Base-by-base conservation (phyloP, 2,329 filamentous ascomycete species). In the Hirsutella thompsonii region DNA sequence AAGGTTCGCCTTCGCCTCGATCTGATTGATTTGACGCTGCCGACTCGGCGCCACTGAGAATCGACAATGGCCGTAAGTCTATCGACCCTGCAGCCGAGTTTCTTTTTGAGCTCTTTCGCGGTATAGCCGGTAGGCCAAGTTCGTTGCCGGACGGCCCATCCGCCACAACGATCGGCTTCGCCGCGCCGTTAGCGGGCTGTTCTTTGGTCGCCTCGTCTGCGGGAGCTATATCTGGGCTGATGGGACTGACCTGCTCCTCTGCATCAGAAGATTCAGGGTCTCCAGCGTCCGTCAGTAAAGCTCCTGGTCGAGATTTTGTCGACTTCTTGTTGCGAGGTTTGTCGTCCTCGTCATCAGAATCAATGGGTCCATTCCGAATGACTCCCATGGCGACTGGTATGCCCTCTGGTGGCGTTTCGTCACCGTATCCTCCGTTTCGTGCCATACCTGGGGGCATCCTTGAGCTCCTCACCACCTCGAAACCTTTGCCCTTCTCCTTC, bases 401-500 rank as follows among this genome's bases (percentile, higher is more conserved):
- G 2, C 77, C 78, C 50, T 81, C 74, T 0, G 76, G 76, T 2
- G 74, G 85, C 1, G 78, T 74, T 39, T 84, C 83, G 43, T 81
- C 69, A 33, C 74, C 77, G 43, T 77, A 72, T 4, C 49, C 57
- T 62, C 70, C 54, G 59, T 68, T 49, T 66, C 63, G 47, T 53
- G 59, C 55, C 68, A 87, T 83, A 43, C 81, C 79, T 6, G 83
- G 81, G 2, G 88, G 88, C 67, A 92, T 88, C 42, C 89, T 76
- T 8, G 87, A 77, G 56, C 89, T 95, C 53, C 92, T 71, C 14
- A 98, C 90, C 5, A 98, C 92, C 58, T 96, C 92, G 50, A 98
- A 98, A 0, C 92, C 92, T 61, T 96, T 96, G 49, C 82, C 81
- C 61, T 93, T 94, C 49, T 95, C 90, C 56, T 94, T 95, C 6